Evolutionary conservation across 768 basidiomycete genomes (phyloP).

Genomic region (Leccinum pellstonianum): DNA sequence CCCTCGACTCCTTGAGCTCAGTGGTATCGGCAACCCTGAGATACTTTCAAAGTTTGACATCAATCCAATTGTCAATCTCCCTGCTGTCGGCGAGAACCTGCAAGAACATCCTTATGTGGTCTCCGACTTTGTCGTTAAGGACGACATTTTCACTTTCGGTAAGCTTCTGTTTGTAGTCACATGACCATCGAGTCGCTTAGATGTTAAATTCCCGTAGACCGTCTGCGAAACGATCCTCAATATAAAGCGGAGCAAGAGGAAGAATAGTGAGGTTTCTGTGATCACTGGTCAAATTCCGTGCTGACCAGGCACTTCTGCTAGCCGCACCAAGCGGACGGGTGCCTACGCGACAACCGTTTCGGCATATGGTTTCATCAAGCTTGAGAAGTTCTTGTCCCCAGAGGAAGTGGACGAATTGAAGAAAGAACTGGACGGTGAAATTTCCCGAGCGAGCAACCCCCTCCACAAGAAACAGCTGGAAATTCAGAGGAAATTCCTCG

Average conservation of each 20-base stretch:
- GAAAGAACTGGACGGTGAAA: conserved; percentile 8
- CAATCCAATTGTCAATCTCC: conserved; percentile 10
- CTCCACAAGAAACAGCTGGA: conserved; percentile 17
- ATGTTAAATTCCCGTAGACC: not conserved
- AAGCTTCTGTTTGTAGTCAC: not conserved
- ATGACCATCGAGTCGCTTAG: not conserved
- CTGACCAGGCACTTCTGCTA: not conserved
- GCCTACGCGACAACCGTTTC: conserved; percentile 17
- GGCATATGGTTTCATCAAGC: conserved; percentile 20
- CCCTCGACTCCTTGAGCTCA: conserved; percentile 20
- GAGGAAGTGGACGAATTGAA: conserved; percentile 15
- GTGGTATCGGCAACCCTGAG: conserved; percentile 14
- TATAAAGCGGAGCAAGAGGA: conserved; percentile 11
- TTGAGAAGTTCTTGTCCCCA: conserved; percentile 12
- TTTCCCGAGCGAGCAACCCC: not conserved
- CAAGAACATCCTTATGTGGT: conserved; percentile 17
- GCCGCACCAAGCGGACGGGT: conserved; percentile 13
- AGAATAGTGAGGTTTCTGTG: conserved; percentile 14
- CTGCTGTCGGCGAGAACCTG: conserved; percentile 21
- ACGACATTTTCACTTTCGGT: conserved; percentile 16
- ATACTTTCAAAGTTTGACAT: conserved; percentile 17
- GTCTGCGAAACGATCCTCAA: conserved; percentile 12
- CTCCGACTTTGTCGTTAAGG: conserved; percentile 16
- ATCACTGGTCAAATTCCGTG: not conserved
- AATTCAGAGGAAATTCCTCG: conserved; percentile 12